Base-by-base conservation (phyloP, 108 stramenopile species). In the Schizochytrium sp. region DNA sequence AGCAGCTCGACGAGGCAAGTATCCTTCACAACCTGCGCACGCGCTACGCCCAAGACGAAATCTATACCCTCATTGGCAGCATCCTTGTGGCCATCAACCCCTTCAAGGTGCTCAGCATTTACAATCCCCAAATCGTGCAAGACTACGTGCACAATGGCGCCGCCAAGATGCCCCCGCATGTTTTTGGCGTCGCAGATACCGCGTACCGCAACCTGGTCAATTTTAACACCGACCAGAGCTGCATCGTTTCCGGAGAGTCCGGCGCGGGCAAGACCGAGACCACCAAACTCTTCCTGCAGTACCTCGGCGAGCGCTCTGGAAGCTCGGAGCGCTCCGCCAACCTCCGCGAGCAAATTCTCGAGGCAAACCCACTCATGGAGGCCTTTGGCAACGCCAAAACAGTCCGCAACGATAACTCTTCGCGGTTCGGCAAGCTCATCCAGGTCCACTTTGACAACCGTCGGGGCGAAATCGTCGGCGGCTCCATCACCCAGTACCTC, bases 401-500 rank as follows among this genome's bases (percentile, higher is more conserved):
- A 4, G 34, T 71, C 57, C 88, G 91, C 29, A 91, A 91, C 76
- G 58, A 90, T 29, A 91, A 91, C 72, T 90, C 90, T 12, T 76
- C 72, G n/a, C 88, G 91, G 19, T 91, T 91, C 83, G 91, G 91
- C 25, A 90, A 91, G 89, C 87, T 60, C 44, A 90, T 90, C 58
- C 60, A 72, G 57, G 44, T 91, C 41, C 47, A 83, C 19, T 91
- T 91, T 58, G 58, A 72, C 87, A 92, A 93, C 60, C 28, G 87
- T 58, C 58, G 55, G 55, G 93, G 92, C 48, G 44, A 58, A 29
- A 92, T 94, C 58, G 87, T 90, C 47, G 94, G 94, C 57, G 92
- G 89, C 0, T 87, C 90, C 90, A 95, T 95, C 88, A 94, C 93
- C 69, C 92, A 94, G 88, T 99, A 98, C 91, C 93, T 99, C 41